Base-by-base conservation (phyloP, 169 alveolate species). In the Toxoplasma gondii region DNA sequence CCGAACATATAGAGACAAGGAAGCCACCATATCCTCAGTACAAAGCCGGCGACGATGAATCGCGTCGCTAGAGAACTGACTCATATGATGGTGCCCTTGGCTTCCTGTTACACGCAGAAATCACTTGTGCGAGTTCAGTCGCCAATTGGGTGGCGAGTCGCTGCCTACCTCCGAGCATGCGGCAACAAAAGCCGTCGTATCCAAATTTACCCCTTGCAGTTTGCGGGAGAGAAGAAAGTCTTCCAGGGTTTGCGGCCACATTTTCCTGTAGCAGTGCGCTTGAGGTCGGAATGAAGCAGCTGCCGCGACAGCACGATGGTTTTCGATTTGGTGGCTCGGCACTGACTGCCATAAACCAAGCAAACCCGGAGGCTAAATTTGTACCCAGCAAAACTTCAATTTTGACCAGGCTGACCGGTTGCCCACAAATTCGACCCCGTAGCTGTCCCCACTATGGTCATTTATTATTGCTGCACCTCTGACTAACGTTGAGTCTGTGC, bases 81-180 rank as follows among this genome's bases (percentile, higher is more conserved):
- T 64, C 31, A 1, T 19, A 16, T 4, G 74, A 1, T 64, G 31
- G n/a, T 64, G 86, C 43, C 5, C 39, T 29, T 69, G 82, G 34
- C 43, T 34, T 34, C 17, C 82, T 31, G 82, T 78, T 78, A 17
- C 39, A 27, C 9, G 12, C 29, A 70, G 45, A 19, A 36, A 38
- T 45, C 86, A 78, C 86, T 38, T 10, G n/a, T 17, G 12, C 86
- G 12, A 12, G 0, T 78, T 69, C 82, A 49, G 58, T 49, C 58
- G 22, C 22, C 58, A 12, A 7, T 49, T 49, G 12, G 58, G 58
- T 49, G 12, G 12, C 12, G 58, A 49, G 12, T 78, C 9, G 45
- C 49, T 19, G 45, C 39, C 49, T 78, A 78, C 86, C 86, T 78
- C 86, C 2, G 86, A 78, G n/a, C 86, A 78, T 16, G 86, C 86